Conservation (phyloP, 495 filamentous ascomycete species). For the Penicillium bialowiezense region DNA sequence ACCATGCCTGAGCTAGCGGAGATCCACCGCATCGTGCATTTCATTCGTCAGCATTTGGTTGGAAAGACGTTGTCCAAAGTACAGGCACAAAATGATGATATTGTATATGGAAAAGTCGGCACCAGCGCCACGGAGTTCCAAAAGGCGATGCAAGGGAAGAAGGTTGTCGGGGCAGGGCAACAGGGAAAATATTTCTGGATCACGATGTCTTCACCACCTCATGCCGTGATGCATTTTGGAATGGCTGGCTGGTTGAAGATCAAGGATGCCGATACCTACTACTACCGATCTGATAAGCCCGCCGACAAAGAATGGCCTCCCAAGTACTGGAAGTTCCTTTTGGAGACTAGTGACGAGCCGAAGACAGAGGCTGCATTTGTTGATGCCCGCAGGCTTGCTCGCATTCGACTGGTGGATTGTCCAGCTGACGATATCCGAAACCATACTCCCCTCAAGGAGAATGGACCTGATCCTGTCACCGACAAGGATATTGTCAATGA, state of each 20-base stretch:
- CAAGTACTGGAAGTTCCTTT: slow-evolving; percentile 80
- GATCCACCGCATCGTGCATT: slow-evolving; percentile 84
- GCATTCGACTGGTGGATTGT: slow-evolving; percentile 81
- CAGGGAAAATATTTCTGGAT: slow-evolving; percentile 98
- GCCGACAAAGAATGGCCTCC: slow-evolving; percentile 78
- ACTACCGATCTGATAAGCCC: slow-evolving; percentile 67
- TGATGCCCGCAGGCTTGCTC: slow-evolving; percentile 70
- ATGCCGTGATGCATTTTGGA: slow-evolving; percentile 88
- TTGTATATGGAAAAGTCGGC: slow-evolving; percentile 84
- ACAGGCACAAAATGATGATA: slow-evolving; percentile 69
- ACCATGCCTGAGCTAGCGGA: slow-evolving; percentile 82
- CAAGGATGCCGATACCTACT: slow-evolving; percentile 67
- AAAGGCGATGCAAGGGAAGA: slow-evolving; percentile 71
- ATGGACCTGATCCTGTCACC: slow-evolving; percentile 90
- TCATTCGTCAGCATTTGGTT: slow-evolving; percentile 73
- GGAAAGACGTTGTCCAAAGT: slow-evolving; percentile 75
- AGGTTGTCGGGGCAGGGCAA: slow-evolving; percentile 67
- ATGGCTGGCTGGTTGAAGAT: slow-evolving; percentile 91
- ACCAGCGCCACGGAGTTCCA: slow-evolving; percentile 71
- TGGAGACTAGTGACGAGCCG: slow-evolving; percentile 59
- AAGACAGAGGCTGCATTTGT: slow-evolving; percentile 78
- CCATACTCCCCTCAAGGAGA: slow-evolving; percentile 76
- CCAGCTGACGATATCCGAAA: slow-evolving; percentile 70
- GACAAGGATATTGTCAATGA: slow-evolving; percentile 73
- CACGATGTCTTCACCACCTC: slow-evolving; percentile 69